phyloP scores from a whole-genome alignment of 169 alveolate species.

The Plasmodium vinckei region DNA sequence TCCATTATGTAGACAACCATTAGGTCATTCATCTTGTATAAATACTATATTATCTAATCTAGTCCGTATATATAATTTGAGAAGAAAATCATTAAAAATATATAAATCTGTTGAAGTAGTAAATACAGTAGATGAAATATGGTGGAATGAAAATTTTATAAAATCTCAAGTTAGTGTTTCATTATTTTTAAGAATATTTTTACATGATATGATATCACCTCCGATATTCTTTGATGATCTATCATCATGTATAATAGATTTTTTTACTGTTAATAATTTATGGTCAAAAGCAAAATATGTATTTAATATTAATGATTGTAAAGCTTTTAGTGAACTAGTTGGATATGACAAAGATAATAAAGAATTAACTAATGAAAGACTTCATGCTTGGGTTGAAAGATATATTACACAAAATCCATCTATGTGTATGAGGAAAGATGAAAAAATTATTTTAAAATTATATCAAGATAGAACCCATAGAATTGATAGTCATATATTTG shows the following conservation, averaged over 20 bases:
- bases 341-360: slow-evolving; percentile 78
- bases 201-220: slow-evolving; percentile 81
- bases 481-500: slow-evolving; percentile 83
- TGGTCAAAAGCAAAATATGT: slow-evolving; percentile 87
- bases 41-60: slow-evolving; percentile 89
- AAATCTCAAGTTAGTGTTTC: slow-evolving; percentile 85
- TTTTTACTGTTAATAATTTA: slow-evolving; percentile 73
- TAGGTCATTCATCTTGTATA: slow-evolving; percentile 85
- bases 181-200: slow-evolving; percentile 82
- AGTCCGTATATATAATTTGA: slow-evolving; percentile 80
- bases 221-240: slow-evolving; percentile 88
- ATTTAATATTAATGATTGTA: slow-evolving; percentile 82
- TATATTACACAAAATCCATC: slow-evolving; percentile 80
- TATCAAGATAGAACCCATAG: slow-evolving; percentile 83
- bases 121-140: slow-evolving; percentile 78
- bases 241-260: slow-evolving; percentile 84
- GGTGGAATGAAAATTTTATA: slow-evolving; percentile 88
- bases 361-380: slow-evolving; percentile 73
- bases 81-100: slow-evolving; percentile 75
- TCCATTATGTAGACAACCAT: slow-evolving; percentile 91
- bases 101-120: slow-evolving; percentile 51
- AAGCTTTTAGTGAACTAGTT: slow-evolving; percentile 78
- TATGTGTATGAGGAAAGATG: slow-evolving; percentile 79
- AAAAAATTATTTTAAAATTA: slow-evolving; percentile 77
- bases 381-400: slow-evolving; percentile 86